phyloP scores from a whole-genome alignment of 2,329 filamentous ascomycete genomes.

The Monilinia vaccinii-corymbosi region DNA sequence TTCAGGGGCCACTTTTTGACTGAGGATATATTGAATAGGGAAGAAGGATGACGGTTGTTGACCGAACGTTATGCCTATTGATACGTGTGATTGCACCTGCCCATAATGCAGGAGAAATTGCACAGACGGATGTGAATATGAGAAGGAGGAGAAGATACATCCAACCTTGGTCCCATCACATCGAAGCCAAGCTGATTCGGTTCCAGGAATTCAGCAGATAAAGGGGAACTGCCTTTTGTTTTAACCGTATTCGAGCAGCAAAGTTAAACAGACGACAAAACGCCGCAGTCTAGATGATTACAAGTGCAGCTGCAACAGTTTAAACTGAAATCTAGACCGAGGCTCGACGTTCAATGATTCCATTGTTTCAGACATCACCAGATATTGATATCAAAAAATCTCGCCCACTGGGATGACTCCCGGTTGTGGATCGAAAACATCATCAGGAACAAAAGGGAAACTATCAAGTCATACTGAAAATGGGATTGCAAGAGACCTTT shows the following conservation, averaged over 20 bases:
- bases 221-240: background rate
- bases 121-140: background rate
- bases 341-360: slow-evolving; percentile 6
- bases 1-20: background rate
- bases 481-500: background rate
- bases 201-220: slow-evolving; percentile 9
- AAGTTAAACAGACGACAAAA: slow-evolving; percentile 9
- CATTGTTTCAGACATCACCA: background rate
- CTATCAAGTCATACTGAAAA: background rate
- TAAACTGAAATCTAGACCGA: slow-evolving; percentile 10
- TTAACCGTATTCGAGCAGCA: slow-evolving; percentile 3
- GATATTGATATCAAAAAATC: background rate
- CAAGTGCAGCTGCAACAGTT: slow-evolving; percentile 6
- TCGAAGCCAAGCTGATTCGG: background rate
- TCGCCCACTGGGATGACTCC: background rate
- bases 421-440: background rate
- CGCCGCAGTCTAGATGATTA: background rate
- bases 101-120: slow-evolving; percentile 7
- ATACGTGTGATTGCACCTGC: slow-evolving; percentile 9
- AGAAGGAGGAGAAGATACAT: background rate
- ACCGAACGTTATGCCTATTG: background rate
- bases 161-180: slow-evolving; percentile 7
- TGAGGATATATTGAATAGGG: slow-evolving; percentile 2
- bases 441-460: background rate
- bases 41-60: background rate